Conservation (phyloP, 306 rosid genomes). For the Malus sieversii region DNA sequence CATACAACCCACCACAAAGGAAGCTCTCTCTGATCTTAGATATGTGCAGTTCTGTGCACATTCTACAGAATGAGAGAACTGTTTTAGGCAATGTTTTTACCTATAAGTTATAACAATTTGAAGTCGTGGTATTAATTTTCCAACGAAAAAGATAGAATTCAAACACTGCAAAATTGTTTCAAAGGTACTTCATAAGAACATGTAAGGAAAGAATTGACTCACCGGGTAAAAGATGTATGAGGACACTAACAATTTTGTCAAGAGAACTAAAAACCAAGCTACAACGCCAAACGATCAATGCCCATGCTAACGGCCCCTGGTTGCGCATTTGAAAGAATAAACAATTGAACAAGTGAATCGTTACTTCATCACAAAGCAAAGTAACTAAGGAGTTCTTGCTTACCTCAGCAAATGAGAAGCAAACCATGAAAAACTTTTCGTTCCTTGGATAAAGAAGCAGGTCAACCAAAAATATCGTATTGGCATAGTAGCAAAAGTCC, state of each 20-base stretch:
- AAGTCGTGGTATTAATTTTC: too few species aligned
- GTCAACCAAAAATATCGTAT: slow-evolving; percentile 75
- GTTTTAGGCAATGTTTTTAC: too few species aligned
- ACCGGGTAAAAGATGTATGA: slow-evolving; percentile 93
- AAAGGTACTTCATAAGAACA: neutral
- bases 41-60: too few species aligned
- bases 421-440: slow-evolving; percentile 86
- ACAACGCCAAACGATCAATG: slow-evolving; percentile 96
- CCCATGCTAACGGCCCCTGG: slow-evolving; percentile 98
- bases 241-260: slow-evolving; percentile 88
- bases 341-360: slow-evolving; percentile 4
- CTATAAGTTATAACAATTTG: too few species aligned
- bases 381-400: slow-evolving; percentile 7
- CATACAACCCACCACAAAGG: too few species aligned
- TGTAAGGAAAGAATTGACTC: slow-evolving; percentile 17
- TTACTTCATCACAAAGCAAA: slow-evolving; percentile 13
- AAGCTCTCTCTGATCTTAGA: too few species aligned
- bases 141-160: too few species aligned
- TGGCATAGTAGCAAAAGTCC: slow-evolving; percentile 97
- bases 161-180: too few species aligned
- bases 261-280: slow-evolving; percentile 90
- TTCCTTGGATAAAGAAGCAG: slow-evolving; percentile 68
- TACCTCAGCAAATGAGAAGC: slow-evolving; percentile 98
- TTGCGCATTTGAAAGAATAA: slow-evolving; percentile 25
- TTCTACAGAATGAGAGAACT: too few species aligned